Evolutionary conservation across 345 rosid species (phyloP), one percentile per base, ranked within the genome.

Genomic region (Eutrema japonicum): DNA sequence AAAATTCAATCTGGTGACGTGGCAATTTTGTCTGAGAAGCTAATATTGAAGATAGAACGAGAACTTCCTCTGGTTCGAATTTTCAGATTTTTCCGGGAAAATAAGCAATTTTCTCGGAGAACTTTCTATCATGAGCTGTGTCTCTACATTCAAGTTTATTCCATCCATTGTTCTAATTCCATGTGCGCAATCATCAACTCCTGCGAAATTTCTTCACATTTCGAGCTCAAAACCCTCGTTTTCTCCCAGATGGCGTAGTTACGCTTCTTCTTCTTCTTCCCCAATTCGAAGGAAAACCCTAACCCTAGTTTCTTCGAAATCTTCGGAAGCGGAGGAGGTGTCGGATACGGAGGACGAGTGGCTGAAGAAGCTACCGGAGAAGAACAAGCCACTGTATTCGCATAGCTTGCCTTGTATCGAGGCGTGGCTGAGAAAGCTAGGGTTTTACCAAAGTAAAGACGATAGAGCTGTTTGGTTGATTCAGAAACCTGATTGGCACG

Each of bases 361-460:
- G 99, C 86, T 92, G 12, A 81, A 82, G 78, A 84, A 75, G 72
- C 90, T 88, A 48, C 92, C 93, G 37, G 97, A 91, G 22, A 89
- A 87, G 86, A 83, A 73, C 68, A 91, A 82, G 86, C 95, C 97
- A 41, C 66, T 94, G 55, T 94, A 89, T 73, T 88, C 99, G 16
- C 96, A 94, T 56, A 94, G 97, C 80, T 80, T 94, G 81, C 96
- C 96, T 29, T 88, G 98, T 66, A 89, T 91, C 67, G 97, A 94
- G 66, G 89, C 93, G 14, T 94, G 97, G 98, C 81, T 94, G 29
- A 86, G 74, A 71, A 83, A 64, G 10, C 60, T 91, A 71, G 98
- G 93, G 76, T 94, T 91, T 83, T 74, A 60, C 38, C 96, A 87
- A 78, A 85, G 87, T 78, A 82, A 77, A 72, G 96, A 87, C 10